Conservation (phyloP, 2,329 filamentous ascomycete genomes). For the Exserohilum rostratum region DNA sequence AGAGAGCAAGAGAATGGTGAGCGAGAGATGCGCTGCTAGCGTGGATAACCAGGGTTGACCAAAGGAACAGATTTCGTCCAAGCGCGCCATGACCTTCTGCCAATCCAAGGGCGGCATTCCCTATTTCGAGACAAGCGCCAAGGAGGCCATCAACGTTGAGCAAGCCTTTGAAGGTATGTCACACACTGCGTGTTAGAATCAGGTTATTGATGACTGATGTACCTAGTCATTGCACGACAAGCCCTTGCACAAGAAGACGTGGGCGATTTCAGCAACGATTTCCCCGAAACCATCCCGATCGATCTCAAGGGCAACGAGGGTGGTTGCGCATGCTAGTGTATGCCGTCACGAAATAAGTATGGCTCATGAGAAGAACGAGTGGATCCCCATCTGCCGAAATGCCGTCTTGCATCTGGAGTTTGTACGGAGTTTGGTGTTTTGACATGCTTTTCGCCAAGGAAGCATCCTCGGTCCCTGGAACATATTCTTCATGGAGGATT, state of each 20-base stretch:
- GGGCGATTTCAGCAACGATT: constrained; percentile 96
- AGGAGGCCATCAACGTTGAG: constrained; percentile 98
- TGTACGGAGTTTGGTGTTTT: constrained; percentile 36
- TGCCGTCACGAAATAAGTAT: constrained; percentile 10
- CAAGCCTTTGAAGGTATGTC: constrained; percentile 71
- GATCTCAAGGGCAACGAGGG: constrained; percentile 93
- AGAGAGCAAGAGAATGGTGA: constrained; percentile 90
- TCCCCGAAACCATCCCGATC: constrained; percentile 97
- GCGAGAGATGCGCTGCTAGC: constrained; percentile 30
- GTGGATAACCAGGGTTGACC: constrained; percentile 14
- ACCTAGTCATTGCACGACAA: constrained; percentile 88
- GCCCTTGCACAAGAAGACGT: constrained; percentile 96
- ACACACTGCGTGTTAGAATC: neutral
- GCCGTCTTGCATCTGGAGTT: constrained; percentile 26
- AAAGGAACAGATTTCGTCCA: constrained; percentile 76
- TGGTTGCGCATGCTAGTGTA: constrained; percentile 80
- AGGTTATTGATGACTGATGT: constrained; percentile 5
- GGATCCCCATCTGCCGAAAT: constrained; percentile 7
- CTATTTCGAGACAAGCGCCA: constrained; percentile 99
- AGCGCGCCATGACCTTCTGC: constrained; percentile 96
- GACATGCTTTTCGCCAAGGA: constrained; percentile 25
- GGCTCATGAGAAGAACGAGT: constrained; percentile 4
- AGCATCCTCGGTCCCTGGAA: constrained; percentile 22
- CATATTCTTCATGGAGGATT: constrained; percentile 11
- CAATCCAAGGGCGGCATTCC: constrained; percentile 97